Percentiles rank a stretch among this genome's conserved stretches.
Conservation (phyloP, 495 filamentous ascomycete species). For the Cetradonia linearis region DNA sequence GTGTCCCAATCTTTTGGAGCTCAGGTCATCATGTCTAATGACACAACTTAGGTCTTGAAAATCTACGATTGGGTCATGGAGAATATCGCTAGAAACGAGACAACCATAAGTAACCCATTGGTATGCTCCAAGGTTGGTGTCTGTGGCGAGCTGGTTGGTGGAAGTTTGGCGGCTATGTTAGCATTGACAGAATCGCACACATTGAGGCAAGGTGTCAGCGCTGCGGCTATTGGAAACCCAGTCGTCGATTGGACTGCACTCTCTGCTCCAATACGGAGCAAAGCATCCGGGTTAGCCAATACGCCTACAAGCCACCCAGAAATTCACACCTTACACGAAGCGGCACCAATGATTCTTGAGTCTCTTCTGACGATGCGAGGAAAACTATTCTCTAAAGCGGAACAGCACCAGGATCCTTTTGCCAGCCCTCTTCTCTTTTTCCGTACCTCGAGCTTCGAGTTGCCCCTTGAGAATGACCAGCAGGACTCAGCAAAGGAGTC, state of each 20-base stretch:
- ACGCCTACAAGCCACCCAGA: not conserved
- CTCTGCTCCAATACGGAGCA: not conserved
- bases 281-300: not conserved
- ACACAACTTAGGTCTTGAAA: constrained; percentile 22
- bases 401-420: constrained; percentile 48
- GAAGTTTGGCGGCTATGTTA: constrained; percentile 47
- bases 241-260: constrained; percentile 34
- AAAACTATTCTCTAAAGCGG: constrained; percentile 37
- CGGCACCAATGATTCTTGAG: not conserved
- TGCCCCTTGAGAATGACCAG: constrained; percentile 23
- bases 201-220: constrained; percentile 27
- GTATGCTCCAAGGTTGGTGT: constrained; percentile 34
- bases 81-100: constrained; percentile 24
- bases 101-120: not conserved
- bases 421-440: constrained; percentile 51
- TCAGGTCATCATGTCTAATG: not conserved
- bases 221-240: constrained; percentile 33
- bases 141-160: constrained; percentile 45
- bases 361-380: constrained; percentile 25
- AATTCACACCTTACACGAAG: not conserved
- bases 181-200: constrained; percentile 46
- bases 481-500: not conserved
- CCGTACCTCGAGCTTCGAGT: constrained; percentile 37
- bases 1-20: not conserved
- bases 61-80: constrained; percentile 36